phyloP scores from a whole-genome alignment of 2,329 filamentous ascomycete genomes.

The Fusarium pseudonygamai region DNA sequence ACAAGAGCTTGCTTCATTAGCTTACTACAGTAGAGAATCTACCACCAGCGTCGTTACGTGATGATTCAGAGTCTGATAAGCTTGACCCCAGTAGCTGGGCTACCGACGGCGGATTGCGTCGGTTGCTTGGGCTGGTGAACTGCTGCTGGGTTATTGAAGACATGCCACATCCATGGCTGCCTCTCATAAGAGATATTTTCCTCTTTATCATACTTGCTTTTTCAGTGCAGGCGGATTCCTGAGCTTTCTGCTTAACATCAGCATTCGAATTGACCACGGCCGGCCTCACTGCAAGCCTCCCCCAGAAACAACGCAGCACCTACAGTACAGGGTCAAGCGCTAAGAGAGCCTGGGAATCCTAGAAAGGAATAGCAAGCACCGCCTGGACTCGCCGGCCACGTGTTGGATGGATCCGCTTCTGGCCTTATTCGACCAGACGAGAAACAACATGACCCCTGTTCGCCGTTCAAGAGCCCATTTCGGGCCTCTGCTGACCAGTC shows the following conservation, averaged over 20 bases:
- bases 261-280: background rate
- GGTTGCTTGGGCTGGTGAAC: background rate
- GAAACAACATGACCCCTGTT: slow-evolving; percentile 31
- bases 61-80: slow-evolving; percentile 17
- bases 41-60: slow-evolving; percentile 13
- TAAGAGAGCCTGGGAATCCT: slow-evolving; percentile 8
- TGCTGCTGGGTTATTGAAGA: background rate
- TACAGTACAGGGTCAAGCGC: slow-evolving; percentile 23
- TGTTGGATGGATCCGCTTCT: slow-evolving; percentile 41
- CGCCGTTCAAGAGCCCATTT: slow-evolving; percentile 29
- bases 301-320: slow-evolving; percentile 14
- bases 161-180: background rate
- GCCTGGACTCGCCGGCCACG: slow-evolving; percentile 36
- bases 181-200: background rate
- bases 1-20: slow-evolving; percentile 25
- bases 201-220: slow-evolving; percentile 10
- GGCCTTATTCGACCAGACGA: slow-evolving; percentile 36
- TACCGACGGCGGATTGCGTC: background rate
- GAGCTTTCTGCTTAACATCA: slow-evolving; percentile 7
- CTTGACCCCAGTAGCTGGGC: background rate
- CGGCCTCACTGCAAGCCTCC: background rate
- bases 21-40: background rate
- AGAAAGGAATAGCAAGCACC: slow-evolving; percentile 20
- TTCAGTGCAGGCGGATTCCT: background rate
- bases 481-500: slow-evolving; percentile 22